Percentiles rank a stretch among this genome's conserved stretches.
Evolutionary conservation across 257 asterid genomes (phyloP).

Genomic region (Cordia subcordata): DNA sequence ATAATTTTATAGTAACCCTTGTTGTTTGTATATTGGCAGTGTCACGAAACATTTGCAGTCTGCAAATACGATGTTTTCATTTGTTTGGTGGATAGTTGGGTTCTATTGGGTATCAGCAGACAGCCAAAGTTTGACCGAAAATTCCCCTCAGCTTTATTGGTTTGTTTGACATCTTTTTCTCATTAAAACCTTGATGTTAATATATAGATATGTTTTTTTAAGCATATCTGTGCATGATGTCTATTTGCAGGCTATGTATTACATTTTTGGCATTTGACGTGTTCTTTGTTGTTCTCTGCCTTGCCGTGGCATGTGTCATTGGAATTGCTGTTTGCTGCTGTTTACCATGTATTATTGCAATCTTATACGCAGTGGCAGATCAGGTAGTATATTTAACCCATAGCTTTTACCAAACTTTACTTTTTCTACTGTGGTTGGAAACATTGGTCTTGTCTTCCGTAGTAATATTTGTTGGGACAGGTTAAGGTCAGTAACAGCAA

Average conservation of each 20-base stretch:
- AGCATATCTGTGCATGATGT: neutral
- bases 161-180: slow-evolving; percentile 27
- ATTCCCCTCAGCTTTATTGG: slow-evolving; percentile 95
- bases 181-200: slow-evolving; percentile 9
- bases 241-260: slow-evolving; percentile 82
- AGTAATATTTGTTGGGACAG: too few species aligned
- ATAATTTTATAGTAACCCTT: slow-evolving; percentile 4
- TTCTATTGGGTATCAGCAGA: slow-evolving; percentile 96
- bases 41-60: slow-evolving; percentile 78
- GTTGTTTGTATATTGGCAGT: slow-evolving; percentile 36
- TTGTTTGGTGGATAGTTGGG: slow-evolving; percentile 99
- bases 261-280: slow-evolving; percentile 96
- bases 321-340: slow-evolving; percentile 99
- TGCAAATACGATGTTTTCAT: slow-evolving; percentile 93
- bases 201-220: slow-evolving; percentile 1
- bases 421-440: neutral
- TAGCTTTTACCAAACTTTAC: neutral
- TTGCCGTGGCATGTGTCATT: slow-evolving; percentile 87
- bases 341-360: slow-evolving; percentile 90
- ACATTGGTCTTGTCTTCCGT: neutral
- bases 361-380: slow-evolving; percentile 92
- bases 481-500: too few species aligned
- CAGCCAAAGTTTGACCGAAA: slow-evolving; percentile 51
- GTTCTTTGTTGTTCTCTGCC: slow-evolving; percentile 92
- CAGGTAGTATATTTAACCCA: slow-evolving; percentile 47